Evolutionary conservation across 176 grass and related monocot species (phyloP).

Genomic region (Hordeum marinum): DNA sequence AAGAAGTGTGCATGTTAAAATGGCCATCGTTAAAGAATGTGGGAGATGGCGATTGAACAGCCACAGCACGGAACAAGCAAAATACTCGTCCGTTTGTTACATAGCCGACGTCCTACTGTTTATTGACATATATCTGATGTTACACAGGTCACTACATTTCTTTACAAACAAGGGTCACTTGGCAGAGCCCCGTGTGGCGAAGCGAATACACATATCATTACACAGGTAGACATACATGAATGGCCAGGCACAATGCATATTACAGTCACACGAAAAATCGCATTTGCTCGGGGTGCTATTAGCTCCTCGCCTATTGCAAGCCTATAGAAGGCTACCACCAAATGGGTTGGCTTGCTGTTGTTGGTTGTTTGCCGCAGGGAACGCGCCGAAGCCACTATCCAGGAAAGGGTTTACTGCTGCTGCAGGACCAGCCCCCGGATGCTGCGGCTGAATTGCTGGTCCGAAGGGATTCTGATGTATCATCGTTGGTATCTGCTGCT

Average conservation of each 20-base stretch:
- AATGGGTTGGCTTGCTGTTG: conserved; percentile 63
- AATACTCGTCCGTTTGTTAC: neutral
- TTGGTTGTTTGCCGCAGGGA: conserved; percentile 49
- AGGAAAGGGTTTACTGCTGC: conserved; percentile 57
- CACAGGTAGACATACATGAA: conserved; percentile 36
- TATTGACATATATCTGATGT: conserved; percentile 37
- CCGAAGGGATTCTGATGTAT: conserved; percentile 62
- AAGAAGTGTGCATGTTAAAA: neutral
- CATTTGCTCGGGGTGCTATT: conserved; percentile 29
- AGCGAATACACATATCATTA: conserved; percentile 38
- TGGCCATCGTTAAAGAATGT: neutral
- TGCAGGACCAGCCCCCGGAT: conserved; percentile 19
- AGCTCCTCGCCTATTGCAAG: conserved; percentile 27
- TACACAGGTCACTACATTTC: conserved; percentile 36
- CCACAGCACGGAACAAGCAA: neutral
- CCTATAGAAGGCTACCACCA: conserved; percentile 52
- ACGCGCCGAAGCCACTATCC: conserved; percentile 56
- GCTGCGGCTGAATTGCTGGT: conserved; percentile 47
- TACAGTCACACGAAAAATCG: conserved; percentile 69
- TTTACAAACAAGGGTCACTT: conserved; percentile 58
- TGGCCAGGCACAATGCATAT: conserved; percentile 39
- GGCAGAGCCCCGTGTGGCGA: conserved; percentile 33
- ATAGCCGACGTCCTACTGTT: conserved; percentile 32
- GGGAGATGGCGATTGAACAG: neutral
- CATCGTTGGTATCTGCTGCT: conserved; percentile 58